Evolutionary conservation across 768 basidiomycete genomes (phyloP).

Genomic region (Daedaleopsis sinensis): DNA sequence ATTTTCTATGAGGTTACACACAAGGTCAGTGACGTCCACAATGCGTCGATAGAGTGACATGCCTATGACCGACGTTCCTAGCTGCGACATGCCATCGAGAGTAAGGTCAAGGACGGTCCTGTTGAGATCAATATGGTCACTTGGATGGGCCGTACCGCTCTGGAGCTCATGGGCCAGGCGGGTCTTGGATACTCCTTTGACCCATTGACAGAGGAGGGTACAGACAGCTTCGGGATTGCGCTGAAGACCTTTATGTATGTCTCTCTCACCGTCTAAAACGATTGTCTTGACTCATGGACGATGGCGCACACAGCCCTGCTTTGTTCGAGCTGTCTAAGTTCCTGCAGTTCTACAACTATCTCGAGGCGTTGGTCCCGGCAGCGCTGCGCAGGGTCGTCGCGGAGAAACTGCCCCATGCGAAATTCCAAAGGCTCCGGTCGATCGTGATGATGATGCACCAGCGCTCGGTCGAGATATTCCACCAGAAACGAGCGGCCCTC

Average conservation of each 20-base stretch:
- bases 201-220: slow-evolving; percentile 34
- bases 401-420: slow-evolving; percentile 7
- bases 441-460: slow-evolving; percentile 21
- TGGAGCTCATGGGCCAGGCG: slow-evolving; percentile 46
- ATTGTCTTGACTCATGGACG: background rate
- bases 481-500: slow-evolving; percentile 23
- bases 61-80: background rate
- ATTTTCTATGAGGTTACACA: slow-evolving; percentile 25
- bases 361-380: slow-evolving; percentile 8
- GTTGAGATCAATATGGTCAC: slow-evolving; percentile 24
- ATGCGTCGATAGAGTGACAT: background rate
- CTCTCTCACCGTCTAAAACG: background rate
- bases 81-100: slow-evolving; percentile 16
- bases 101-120: slow-evolving; percentile 1
- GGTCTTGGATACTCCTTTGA: slow-evolving; percentile 46
- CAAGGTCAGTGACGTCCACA: slow-evolving; percentile 5
- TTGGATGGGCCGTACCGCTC: slow-evolving; percentile 30
- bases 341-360: slow-evolving; percentile 10
- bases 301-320: background rate
- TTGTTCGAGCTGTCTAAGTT: background rate
- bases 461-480: slow-evolving; percentile 19
- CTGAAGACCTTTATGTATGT: slow-evolving; percentile 33
- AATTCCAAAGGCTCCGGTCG: slow-evolving; percentile 12
- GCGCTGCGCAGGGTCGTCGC: slow-evolving; percentile 3
- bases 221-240: slow-evolving; percentile 8